Evolutionary conservation across 768 basidiomycete species (phyloP).

Genomic region (Phylloporus sp.): DNA sequence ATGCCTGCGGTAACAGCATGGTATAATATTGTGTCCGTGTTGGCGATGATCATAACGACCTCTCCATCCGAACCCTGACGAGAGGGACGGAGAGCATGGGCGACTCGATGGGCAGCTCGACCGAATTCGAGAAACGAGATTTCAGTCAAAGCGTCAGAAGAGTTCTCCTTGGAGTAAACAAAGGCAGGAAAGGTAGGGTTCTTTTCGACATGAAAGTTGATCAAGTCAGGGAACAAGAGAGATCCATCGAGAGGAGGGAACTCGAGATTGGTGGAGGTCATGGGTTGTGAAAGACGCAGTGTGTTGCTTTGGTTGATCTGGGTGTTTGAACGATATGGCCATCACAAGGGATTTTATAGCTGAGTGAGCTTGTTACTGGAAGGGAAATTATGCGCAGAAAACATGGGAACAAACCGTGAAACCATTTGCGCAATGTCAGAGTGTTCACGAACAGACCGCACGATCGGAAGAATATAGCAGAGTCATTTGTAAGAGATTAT

Average conservation of each 20-base stretch:
- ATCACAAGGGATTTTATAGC: constrained; percentile 11
- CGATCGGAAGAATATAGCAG: neutral
- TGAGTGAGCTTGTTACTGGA: constrained; percentile 1
- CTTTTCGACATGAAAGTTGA: constrained; percentile 19
- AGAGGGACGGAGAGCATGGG: constrained; percentile 21
- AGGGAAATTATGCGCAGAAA: neutral
- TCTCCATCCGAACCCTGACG: constrained; percentile 19
- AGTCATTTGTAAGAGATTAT: neutral
- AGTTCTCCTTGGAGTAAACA: constrained; percentile 12
- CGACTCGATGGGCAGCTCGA: constrained; percentile 31
- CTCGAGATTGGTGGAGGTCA: neutral
- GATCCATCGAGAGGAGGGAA: constrained; percentile 20
- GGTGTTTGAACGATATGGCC: neutral
- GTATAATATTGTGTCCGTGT: constrained; percentile 27
- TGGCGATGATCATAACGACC: constrained; percentile 33
- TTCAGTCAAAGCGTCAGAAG: constrained; percentile 10
- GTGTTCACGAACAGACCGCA: no score
- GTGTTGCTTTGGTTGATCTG: neutral
- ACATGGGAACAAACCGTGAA: neutral
- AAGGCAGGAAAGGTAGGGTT: constrained; percentile 14
- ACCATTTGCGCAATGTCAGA: neutral
- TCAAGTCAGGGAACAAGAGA: constrained; percentile 17
- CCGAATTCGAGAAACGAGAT: constrained; percentile 25
- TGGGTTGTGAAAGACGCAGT: neutral
- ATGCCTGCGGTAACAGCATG: constrained; percentile 24